Evolutionary conservation across 1,284 basidiomycete species (phyloP).

Genomic region (Fomitopsis palustris): DNA sequence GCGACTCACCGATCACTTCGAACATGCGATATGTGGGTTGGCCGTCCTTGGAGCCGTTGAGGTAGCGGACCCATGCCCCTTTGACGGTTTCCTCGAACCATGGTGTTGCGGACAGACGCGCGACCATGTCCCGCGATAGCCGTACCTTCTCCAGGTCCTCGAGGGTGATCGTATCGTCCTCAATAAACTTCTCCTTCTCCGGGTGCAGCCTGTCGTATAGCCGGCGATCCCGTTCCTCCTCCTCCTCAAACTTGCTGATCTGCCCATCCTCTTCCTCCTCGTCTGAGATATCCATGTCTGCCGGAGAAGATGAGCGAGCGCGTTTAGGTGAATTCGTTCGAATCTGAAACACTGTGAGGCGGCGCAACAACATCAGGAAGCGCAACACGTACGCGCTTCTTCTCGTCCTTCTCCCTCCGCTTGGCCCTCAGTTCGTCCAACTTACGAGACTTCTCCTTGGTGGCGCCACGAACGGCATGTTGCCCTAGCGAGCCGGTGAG

Average conservation of each 20-base stretch:
- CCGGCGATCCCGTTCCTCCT: conserved; percentile 62
- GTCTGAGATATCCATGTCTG: conserved; percentile 78
- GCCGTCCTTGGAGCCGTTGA: conserved; percentile 56
- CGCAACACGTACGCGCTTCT: conserved; percentile 52
- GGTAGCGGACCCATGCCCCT: conserved; percentile 77
- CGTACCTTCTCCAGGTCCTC: conserved; percentile 56
- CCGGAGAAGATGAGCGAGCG: conserved; percentile 68
- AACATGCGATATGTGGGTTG: conserved; percentile 80
- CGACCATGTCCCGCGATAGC: conserved; percentile 61
- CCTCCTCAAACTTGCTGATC: conserved; percentile 63
- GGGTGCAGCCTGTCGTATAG: conserved; percentile 41
- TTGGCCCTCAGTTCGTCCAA: conserved; percentile 82
- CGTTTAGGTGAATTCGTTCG: conserved; percentile 54
- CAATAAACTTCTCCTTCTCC: conserved; percentile 23
- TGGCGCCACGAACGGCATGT: conserved; percentile 74
- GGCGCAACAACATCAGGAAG: not conserved
- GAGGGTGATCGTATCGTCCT: conserved; percentile 51
- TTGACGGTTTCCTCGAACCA: conserved; percentile 78
- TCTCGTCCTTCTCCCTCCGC: conserved; percentile 78
- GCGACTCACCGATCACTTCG: conserved; percentile 64
- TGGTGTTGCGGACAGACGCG: conserved; percentile 63
- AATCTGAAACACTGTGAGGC: conserved; percentile 27
- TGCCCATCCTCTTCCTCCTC: conserved; percentile 71
- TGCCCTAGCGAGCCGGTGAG: conserved; percentile 42
- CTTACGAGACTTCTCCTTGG: conserved; percentile 79